Base-by-base conservation (phyloP, 345 rosid genomes). In the Hevea brasiliensis region DNA sequence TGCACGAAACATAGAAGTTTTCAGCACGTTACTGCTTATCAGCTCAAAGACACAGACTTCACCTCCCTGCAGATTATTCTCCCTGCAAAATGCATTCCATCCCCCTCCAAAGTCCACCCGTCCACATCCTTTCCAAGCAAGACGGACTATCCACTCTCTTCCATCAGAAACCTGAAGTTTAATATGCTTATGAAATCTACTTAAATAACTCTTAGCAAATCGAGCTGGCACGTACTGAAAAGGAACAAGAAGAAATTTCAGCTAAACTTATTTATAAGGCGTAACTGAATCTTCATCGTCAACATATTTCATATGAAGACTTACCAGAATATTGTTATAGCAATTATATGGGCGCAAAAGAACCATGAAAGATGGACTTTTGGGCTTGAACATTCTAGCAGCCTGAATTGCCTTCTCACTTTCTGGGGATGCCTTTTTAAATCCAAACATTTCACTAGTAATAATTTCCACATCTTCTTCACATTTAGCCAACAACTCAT, bases 331-430 rank as follows among this genome's bases (percentile, higher is more conserved):
- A 47, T 62, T 59, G 6, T 62, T 73, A 7, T 40, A 55, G 3
- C 75, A 69, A 74, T 79, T 74, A 61, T 71, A 67, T 50, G 81
- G 65, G 17, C 68, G 61, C 71, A 87, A 44, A 44, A 78, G 45
- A 41, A 78, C 71, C 81, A 75, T 67, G 80, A 81, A 85, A 45
- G 76, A 77, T 24, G 87, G 85, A 55, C 76, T 83, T 20, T 47
- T 68, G 14, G 87, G 87, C 75, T 76, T 78, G 62, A 70, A 78
- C 75, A 53, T 71, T 71, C 73, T 72, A 29, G 81, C 84, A 53
- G 83, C 71, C 58, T 55, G 53, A 7, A 85, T 65, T 42, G 83
- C 85, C 66, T 80, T 80, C n/a, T 67, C 78, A 72, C 83, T 80
- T 26, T 70, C 68, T 67, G 61, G 78, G 1, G 78, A 42, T 4